Evolutionary conservation across 306 rosid species (phyloP).

Genomic region (Lablab purpureus): DNA sequence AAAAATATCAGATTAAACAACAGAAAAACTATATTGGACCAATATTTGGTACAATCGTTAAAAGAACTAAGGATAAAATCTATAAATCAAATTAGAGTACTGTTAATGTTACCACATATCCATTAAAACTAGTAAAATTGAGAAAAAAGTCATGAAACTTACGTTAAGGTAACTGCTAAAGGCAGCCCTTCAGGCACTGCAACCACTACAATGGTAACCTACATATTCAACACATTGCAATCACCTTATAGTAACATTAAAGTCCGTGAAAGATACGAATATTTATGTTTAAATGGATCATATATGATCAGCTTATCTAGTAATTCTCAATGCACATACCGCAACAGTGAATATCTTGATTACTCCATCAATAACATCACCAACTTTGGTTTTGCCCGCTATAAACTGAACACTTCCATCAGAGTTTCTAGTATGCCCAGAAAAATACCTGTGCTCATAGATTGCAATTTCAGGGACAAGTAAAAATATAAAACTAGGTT

Average conservation of each 20-base stretch:
- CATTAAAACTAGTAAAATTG: background rate
- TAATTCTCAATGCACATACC: slow-evolving; percentile 54
- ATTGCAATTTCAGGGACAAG: slow-evolving; percentile 33
- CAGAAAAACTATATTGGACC: slow-evolving; percentile 1
- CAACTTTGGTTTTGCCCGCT: slow-evolving; percentile 70
- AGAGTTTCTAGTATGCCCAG: slow-evolving; percentile 70
- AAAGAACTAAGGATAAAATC: slow-evolving; percentile 5
- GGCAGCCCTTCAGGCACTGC: slow-evolving; percentile 99
- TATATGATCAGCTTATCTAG: background rate
- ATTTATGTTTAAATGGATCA: slow-evolving; percentile 12
- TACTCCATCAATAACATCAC: slow-evolving; percentile 76
- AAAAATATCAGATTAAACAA: background rate
- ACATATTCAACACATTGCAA: slow-evolving; percentile 35
- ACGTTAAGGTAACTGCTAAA: slow-evolving; percentile 95
- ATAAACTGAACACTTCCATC: slow-evolving; percentile 59
- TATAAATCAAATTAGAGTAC: slow-evolving; percentile 3
- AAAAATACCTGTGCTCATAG: slow-evolving; percentile 71
- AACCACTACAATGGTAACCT: slow-evolving; percentile 97
- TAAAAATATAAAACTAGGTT: background rate
- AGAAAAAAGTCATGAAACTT: slow-evolving; percentile 45
- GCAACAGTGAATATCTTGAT: slow-evolving; percentile 87
- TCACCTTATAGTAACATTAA: slow-evolving; percentile 12
- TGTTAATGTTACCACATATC: background rate
- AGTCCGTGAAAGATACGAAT: slow-evolving; percentile 1
- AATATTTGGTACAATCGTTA: background rate